phyloP scores from a whole-genome alignment of 352 stramenopile genomes.

The Hyphochytrium catenoides region DNA sequence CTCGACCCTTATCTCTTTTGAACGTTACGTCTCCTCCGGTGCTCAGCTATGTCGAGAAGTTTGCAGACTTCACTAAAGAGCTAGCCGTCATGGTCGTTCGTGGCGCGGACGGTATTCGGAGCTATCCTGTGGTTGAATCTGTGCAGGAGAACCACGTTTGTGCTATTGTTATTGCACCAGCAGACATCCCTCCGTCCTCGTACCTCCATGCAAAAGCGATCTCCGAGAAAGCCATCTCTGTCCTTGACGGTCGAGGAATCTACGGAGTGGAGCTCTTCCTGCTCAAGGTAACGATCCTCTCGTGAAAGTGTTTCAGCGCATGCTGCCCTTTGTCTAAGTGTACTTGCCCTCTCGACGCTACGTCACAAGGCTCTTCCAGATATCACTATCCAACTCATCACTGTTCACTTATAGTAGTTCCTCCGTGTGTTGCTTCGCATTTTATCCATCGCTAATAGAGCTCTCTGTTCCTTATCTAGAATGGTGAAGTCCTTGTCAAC shows the following conservation, averaged over 20 bases:
- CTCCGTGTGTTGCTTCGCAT: no score
- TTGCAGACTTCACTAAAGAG: conserved; percentile 88
- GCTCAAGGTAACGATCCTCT: no score
- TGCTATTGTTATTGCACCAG: conserved; percentile 79
- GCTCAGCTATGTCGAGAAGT: conserved; percentile 93
- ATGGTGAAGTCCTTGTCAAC: conserved; percentile 74
- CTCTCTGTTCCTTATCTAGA: conserved; percentile 58
- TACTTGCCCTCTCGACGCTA: no score
- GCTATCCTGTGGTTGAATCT: conserved; percentile 91
- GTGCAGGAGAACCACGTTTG: conserved; percentile 93
- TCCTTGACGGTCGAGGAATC: conserved; percentile 57
- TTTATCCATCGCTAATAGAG: no score
- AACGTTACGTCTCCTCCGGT: no score
- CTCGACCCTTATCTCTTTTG: no score
- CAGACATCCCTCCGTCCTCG: conserved; percentile 19
- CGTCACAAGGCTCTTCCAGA: no score
- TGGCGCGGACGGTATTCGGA: conserved; percentile 28
- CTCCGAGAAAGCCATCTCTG: conserved; percentile 33
- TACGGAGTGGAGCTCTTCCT: conserved; percentile 97
- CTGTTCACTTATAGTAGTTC: no score
- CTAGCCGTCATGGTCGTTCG: conserved; percentile 91
- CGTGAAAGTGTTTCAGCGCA: no score
- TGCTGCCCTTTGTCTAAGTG: no score
- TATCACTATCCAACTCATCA: no score
- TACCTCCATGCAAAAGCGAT: conserved; percentile 23